phyloP scores from a whole-genome alignment of 2,329 filamentous ascomycete genomes.

The Tolypocladium inflatum region DNA sequence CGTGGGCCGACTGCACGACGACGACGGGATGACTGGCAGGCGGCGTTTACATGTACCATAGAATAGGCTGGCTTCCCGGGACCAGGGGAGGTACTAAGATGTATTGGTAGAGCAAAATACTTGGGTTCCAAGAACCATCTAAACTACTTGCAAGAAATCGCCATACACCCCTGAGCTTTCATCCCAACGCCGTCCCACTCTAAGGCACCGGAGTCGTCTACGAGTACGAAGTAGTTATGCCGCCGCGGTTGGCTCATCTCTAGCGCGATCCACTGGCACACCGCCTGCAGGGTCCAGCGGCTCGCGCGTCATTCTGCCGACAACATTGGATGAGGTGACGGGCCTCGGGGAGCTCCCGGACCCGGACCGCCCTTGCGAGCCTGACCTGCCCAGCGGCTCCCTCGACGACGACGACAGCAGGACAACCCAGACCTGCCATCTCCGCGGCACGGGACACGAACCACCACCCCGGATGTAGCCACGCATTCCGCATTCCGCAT shows the following conservation, averaged over 20 bases:
- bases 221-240: too few species aligned
- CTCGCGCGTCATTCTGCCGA: background rate
- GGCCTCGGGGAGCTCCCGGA: background rate
- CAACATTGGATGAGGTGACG: background rate
- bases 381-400: background rate
- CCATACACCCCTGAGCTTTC: background rate
- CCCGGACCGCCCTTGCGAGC: background rate
- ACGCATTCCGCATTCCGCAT: background rate
- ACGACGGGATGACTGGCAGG: background rate
- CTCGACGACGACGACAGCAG: background rate
- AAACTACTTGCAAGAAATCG: background rate
- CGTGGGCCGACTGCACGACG: background rate
- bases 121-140: too few species aligned
- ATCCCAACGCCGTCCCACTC: background rate
- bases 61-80: background rate
- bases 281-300: background rate
- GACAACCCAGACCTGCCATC: background rate
- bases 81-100: background rate
- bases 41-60: background rate
- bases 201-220: background rate
- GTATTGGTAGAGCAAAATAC: background rate
- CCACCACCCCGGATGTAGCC: background rate
- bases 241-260: background rate
- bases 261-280: background rate
- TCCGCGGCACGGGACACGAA: background rate